phyloP scores from a whole-genome alignment of 2,329 filamentous ascomycete genomes.

The Cladophialophora carrionii region DNA sequence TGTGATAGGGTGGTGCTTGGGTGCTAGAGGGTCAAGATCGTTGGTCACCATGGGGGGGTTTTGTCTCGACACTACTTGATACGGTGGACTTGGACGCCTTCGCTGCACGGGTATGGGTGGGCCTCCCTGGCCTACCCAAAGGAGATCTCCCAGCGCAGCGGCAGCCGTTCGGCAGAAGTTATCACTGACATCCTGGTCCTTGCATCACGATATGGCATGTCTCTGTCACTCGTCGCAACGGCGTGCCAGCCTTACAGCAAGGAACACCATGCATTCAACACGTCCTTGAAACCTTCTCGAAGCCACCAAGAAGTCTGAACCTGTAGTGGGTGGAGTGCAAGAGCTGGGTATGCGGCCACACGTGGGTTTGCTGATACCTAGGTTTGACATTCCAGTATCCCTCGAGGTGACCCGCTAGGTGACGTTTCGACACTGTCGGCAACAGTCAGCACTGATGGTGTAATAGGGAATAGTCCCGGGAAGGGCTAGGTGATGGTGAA shows the following conservation, averaged over 20 bases:
- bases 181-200: conserved; percentile 17
- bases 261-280: conserved; percentile 13
- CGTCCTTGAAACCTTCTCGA: conserved; percentile 1
- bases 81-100: conserved; percentile 18
- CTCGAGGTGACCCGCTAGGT: conserved; percentile 20
- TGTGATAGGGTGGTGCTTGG: conserved; percentile 23
- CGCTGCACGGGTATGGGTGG: conserved; percentile 23
- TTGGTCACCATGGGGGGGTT: conserved; percentile 6
- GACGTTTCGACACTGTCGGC: conserved; percentile 15
- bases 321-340: conserved; percentile 5
- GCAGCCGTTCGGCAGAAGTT: conserved; percentile 16
- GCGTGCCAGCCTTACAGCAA: conserved; percentile 23
- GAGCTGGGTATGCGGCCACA: neutral
- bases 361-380: conserved; percentile 3
- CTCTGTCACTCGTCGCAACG: conserved; percentile 8
- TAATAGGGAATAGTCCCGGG: conserved; percentile 2
- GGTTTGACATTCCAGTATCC: conserved; percentile 2
- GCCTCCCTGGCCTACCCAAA: conserved; percentile 8
- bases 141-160: conserved; percentile 19
- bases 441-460: conserved; percentile 18
- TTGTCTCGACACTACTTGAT: conserved; percentile 19
- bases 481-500: conserved; percentile 4
- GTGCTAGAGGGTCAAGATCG: conserved; percentile 14
- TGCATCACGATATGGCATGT: conserved; percentile 18
- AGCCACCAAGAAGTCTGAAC: neutral